These are phyloP conservation scores for Margaritispora aquatica DNA, from an alignment of 495 filamentous ascomycete genomes.

Conservation along the genomic window DNA sequence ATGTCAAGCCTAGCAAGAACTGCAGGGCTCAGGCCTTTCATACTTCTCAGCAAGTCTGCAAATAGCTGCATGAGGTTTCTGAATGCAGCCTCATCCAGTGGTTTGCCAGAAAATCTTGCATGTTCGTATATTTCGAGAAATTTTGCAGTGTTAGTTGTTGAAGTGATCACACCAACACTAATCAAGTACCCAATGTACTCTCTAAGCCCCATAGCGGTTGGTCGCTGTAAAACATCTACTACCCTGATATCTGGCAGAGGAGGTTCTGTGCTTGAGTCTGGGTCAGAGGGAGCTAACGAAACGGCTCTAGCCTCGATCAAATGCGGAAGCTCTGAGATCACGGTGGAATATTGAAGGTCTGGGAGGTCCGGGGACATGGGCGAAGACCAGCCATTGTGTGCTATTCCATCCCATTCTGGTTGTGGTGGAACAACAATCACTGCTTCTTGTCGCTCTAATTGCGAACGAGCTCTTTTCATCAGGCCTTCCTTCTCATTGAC, in stretches of 20 bases:
- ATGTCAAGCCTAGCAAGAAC: slow-evolving; percentile 27
- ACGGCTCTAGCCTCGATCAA: slow-evolving; percentile 91
- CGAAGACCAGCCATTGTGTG: slow-evolving; percentile 86
- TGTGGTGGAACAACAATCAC: slow-evolving; percentile 9
- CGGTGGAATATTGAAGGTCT: slow-evolving; percentile 69
- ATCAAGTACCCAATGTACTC: slow-evolving; percentile 74
- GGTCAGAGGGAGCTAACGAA: slow-evolving; percentile 66
- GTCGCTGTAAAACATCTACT: slow-evolving; percentile 64
- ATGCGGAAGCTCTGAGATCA: slow-evolving; percentile 84
- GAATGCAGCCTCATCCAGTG: slow-evolving; percentile 60
- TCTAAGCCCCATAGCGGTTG: slow-evolving; percentile 67
- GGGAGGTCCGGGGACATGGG: slow-evolving; percentile 67
- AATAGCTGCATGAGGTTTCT: slow-evolving; percentile 82
- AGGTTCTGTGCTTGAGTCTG: slow-evolving; percentile 32
- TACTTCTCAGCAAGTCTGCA: slow-evolving; percentile 69
- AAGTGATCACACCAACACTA: slow-evolving; percentile 54
- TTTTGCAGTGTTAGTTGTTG: slow-evolving; percentile 43
- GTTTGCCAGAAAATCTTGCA: slow-evolving; percentile 65
- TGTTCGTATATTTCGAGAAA: slow-evolving; percentile 78
- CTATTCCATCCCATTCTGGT: slow-evolving; percentile 63
- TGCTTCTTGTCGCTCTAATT: slow-evolving; percentile 11
- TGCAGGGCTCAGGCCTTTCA: slow-evolving; percentile 55
- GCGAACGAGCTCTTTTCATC: not conserved
- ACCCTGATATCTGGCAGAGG: slow-evolving; percentile 48
- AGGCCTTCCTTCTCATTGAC: not conserved